phyloP scores from a whole-genome alignment of 1,139 yeast genomes.

The Suhomyces taliae region DNA sequence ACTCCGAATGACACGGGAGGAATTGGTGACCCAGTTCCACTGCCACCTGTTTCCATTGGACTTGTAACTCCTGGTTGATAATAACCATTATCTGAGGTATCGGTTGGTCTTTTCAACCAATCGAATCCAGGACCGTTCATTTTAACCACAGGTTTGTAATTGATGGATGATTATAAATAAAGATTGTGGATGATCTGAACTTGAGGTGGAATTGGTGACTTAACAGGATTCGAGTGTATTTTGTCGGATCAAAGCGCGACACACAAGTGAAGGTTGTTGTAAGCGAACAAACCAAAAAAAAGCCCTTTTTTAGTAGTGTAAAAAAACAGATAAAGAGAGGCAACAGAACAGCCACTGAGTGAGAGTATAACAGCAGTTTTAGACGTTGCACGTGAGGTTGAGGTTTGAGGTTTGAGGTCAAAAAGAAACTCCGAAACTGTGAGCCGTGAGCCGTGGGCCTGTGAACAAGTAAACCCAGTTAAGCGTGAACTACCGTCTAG shows the following conservation, averaged over 20 bases:
- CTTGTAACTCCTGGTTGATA: neutral
- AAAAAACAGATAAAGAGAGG: neutral
- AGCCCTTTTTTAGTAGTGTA: neutral
- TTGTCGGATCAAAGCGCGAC: constrained; percentile 10
- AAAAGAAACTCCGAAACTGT: no score
- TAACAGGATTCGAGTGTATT: neutral
- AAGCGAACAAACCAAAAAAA: neutral
- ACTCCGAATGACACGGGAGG: constrained; percentile 38
- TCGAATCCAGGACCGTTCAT: constrained; percentile 40
- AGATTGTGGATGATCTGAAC: neutral
- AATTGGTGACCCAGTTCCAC: constrained; percentile 26
- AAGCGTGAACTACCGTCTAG: neutral
- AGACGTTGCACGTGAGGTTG: neutral
- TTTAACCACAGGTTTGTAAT: neutral
- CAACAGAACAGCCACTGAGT: neutral
- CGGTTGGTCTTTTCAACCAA: constrained; percentile 32
- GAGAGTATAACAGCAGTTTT: neutral
- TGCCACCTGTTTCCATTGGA: constrained; percentile 7
- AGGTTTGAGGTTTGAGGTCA: no score
- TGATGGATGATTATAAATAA: neutral
- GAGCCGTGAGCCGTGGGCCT: no score
- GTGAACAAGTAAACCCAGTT: no score
- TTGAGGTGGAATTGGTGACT: neutral
- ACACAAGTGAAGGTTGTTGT: neutral
- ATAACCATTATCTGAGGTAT: constrained; percentile 1